phyloP scores from a whole-genome alignment of 208 protist species.

The Eutreptiella sp. region DNA sequence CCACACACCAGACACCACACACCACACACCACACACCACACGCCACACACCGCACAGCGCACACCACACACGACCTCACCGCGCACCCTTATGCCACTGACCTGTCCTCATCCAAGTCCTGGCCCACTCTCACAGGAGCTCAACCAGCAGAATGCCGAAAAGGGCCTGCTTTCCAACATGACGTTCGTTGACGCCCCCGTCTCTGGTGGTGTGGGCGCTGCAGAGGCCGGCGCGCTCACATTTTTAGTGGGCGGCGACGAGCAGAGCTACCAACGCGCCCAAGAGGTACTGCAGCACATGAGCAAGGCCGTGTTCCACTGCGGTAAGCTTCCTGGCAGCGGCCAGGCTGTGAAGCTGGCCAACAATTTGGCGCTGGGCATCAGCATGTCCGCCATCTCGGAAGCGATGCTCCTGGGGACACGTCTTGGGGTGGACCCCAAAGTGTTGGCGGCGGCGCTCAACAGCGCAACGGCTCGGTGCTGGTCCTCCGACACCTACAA shows the following conservation, averaged over 20 bases:
- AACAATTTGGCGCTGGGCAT: conserved; percentile 78
- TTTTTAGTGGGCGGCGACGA: conserved; percentile 71
- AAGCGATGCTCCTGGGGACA: conserved; percentile 61
- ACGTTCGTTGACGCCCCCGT: conserved; percentile 69
- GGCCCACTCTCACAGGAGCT: background rate
- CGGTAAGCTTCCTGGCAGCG: conserved; percentile 46
- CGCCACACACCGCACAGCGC: no score
- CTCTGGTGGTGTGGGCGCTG: conserved; percentile 61
- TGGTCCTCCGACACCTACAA: conserved; percentile 77
- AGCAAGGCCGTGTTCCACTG: conserved; percentile 71
- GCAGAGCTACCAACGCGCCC: conserved; percentile 36
- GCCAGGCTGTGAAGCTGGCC: conserved; percentile 66
- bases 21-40: no score
- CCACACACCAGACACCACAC: no score
- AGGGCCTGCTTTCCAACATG: background rate
- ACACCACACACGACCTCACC: no score
- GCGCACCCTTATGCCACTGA: no score
- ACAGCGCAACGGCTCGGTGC: conserved; percentile 58
- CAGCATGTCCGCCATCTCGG: conserved; percentile 53
- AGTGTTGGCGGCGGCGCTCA: conserved; percentile 55
- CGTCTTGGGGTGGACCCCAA: conserved; percentile 68
- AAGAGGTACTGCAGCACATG: conserved; percentile 50
- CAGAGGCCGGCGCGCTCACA: conserved; percentile 61
- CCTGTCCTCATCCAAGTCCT: background rate
- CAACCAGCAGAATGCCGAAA: background rate